Conservation (phyloP, 768 basidiomycete genomes). For the Tylopilus vinaceipallidus region DNA sequence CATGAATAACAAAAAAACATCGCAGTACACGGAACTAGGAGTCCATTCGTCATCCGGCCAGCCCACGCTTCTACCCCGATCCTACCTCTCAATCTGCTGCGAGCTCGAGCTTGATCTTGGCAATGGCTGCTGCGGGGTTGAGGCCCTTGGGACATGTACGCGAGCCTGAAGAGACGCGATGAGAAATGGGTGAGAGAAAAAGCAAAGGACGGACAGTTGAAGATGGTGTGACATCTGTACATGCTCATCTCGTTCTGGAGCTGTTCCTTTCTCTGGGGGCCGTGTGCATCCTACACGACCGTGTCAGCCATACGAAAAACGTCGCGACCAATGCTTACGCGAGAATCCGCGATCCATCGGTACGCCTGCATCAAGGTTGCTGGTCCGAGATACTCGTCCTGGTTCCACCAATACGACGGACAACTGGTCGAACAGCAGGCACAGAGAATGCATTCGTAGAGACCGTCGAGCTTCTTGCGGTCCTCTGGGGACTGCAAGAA, state of each 20-base stretch:
- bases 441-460: conserved; percentile 97
- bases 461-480: conserved; percentile 90
- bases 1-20: not conserved
- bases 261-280: conserved; percentile 80
- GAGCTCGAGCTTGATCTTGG: conserved; percentile 90
- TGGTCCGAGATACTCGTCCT: conserved; percentile 96
- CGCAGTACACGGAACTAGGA: not conserved
- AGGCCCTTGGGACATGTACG: conserved; percentile 98
- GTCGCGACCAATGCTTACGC: conserved; percentile 48
- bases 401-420: conserved; percentile 99
- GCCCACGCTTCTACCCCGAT: conserved; percentile 1
- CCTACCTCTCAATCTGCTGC: conserved; percentile 55
- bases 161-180: conserved; percentile 49
- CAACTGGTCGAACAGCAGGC: conserved; percentile 98
- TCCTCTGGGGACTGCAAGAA: conserved; percentile 89
- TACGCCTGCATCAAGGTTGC: conserved; percentile 97
- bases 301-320: not conserved
- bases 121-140: conserved; percentile 90
- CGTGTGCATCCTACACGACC: conserved; percentile 62
- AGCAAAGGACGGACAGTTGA: conserved; percentile 69
- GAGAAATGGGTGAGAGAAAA: not conserved
- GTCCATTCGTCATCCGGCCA: not conserved
- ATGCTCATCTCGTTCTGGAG: conserved; percentile 95
- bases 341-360: conserved; percentile 96
- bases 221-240: conserved; percentile 98